These are phyloP conservation scores for Sphaerulina populicola DNA, from an alignment of 2,329 filamentous ascomycete species.

Conservation along the genomic window DNA sequence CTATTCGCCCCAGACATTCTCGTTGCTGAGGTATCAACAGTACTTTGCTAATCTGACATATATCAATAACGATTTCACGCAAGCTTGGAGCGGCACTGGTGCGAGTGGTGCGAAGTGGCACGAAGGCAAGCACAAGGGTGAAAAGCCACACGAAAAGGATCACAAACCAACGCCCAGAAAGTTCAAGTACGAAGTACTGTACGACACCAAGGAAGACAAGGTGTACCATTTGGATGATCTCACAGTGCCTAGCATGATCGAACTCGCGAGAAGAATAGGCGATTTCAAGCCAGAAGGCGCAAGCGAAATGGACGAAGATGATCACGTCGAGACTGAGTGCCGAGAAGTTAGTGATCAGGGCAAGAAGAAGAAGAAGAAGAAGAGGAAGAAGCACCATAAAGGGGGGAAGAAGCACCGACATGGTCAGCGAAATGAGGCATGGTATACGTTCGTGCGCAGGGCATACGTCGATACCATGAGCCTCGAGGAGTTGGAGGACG, in stretches of 20 bases:
- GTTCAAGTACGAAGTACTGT: constrained; percentile 74
- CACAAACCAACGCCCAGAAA: constrained; percentile 51
- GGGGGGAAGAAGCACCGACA: constrained; percentile 34
- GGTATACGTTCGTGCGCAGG: constrained; percentile 67
- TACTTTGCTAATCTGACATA: constrained; percentile 91
- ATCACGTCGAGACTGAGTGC: constrained; percentile 25
- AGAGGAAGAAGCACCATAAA: constrained; percentile 30
- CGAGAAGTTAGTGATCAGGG: constrained; percentile 23
- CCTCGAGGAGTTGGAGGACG: constrained; percentile 52
- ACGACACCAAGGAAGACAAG: constrained; percentile 70
- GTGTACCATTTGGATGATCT: constrained; percentile 70
- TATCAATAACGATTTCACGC: constrained; percentile 64
- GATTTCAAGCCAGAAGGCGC: constrained; percentile 35
- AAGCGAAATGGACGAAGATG: constrained; percentile 25
- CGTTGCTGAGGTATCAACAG: constrained; percentile 72
- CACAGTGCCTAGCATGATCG: constrained; percentile 72
- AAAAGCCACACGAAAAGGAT: constrained; percentile 44
- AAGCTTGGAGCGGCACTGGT: constrained; percentile 16
- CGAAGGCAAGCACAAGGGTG: constrained; percentile 54
- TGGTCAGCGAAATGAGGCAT: constrained; percentile 55
- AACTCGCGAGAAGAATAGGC: constrained; percentile 72
- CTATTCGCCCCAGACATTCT: constrained; percentile 76
- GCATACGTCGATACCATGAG: constrained; percentile 71
- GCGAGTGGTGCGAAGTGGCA: constrained; percentile 46
- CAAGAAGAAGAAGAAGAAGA: constrained; percentile 12